Conservation (phyloP, 2,329 filamentous ascomycete genomes). For the Aphanoascus verrucosus region DNA sequence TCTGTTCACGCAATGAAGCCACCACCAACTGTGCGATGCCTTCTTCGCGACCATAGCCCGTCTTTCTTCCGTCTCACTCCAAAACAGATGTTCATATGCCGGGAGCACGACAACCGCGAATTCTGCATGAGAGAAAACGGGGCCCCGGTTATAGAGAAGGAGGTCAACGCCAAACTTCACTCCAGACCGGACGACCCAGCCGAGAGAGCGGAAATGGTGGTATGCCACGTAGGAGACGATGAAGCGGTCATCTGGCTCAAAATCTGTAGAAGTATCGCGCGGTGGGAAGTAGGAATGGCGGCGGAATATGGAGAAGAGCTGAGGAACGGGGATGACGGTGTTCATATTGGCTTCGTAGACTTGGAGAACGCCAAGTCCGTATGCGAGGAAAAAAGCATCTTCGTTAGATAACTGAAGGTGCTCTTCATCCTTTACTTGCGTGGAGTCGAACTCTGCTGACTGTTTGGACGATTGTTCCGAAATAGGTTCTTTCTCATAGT, state of each 20-base stretch:
- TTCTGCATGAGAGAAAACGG: slow-evolving; percentile 89
- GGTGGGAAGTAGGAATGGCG: slow-evolving; percentile 60
- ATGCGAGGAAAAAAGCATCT: slow-evolving; percentile 83
- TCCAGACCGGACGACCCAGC: slow-evolving; percentile 86
- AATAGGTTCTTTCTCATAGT: slow-evolving; percentile 49
- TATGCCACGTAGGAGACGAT: slow-evolving; percentile 80
- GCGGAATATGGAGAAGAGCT: slow-evolving; percentile 58
- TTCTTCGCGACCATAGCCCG: slow-evolving; percentile 43
- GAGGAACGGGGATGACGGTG: slow-evolving; percentile 40
- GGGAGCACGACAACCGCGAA: slow-evolving; percentile 80
- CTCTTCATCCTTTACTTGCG: slow-evolving; percentile 48
- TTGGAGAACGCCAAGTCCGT: slow-evolving; percentile 63
- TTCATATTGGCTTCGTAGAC: slow-evolving; percentile 38
- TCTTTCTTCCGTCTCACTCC: slow-evolving; percentile 45
- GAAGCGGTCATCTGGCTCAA: slow-evolving; percentile 71
- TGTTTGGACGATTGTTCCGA: slow-evolving; percentile 15
- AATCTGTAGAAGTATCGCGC: slow-evolving; percentile 30
- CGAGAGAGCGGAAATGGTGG: slow-evolving; percentile 89
- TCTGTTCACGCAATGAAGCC: slow-evolving; percentile 73
- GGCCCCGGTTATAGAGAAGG: slow-evolving; percentile 84
- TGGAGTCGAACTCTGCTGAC: slow-evolving; percentile 13
- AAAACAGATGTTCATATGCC: slow-evolving; percentile 63
- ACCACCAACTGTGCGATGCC: slow-evolving; percentile 39
- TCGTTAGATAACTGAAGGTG: slow-evolving; percentile 86
- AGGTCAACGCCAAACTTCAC: slow-evolving; percentile 94